Evolutionary conservation across 805 yeast genomes (phyloP), one percentile per base, ranked within the genome.

Genomic region (Clavispora phyllophila): DNA sequence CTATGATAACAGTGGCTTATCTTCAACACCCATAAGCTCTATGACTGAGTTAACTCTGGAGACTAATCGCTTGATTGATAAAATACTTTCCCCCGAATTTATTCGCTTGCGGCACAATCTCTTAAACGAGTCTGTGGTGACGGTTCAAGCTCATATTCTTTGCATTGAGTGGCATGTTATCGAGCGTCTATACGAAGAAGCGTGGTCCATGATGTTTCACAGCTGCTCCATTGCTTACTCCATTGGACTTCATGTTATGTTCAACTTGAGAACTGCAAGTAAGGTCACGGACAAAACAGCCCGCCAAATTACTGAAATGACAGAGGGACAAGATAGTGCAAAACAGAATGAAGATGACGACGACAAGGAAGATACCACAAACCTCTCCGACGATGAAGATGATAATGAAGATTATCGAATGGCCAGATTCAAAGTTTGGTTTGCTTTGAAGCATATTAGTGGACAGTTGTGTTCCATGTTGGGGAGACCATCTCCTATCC

Each of bases 401-500:
- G 63, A 57, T 36, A 66, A 63, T 32, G 68, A 70, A 40, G 68
- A 63, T 17, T 55, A 54, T 22, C 66, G 66, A 42, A 45, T 64
- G 6, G 53, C 52, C 20, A 62, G 74, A 40, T 65, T 73, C 14
- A 66, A 76, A 35, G 63, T 74, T 5, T 76, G 80, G 79, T 72
- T 74, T 43, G 75, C 75, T 2, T 62, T 76, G 41, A 70, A 73
- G 47, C 66, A 71, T 45, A 58, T 73, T 20, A 61, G 72, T n/a
- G 73, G 77, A 2, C 75, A 73, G 27, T 50, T 73, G 15, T 75
- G 80, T 50, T 72, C 79, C 0, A 70, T 75, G 13, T 58, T 75
- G 20, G 80, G 81, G 8, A 61, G 81, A 47, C 81, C 81, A 3
- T 76, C 75, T 47, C 81, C 81, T 1, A 75, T 76, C 9, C 40